These are phyloP conservation scores for Cryptococcus sp. DNA, from an alignment of 1,284 basidiomycete species.

Conservation along the genomic window DNA sequence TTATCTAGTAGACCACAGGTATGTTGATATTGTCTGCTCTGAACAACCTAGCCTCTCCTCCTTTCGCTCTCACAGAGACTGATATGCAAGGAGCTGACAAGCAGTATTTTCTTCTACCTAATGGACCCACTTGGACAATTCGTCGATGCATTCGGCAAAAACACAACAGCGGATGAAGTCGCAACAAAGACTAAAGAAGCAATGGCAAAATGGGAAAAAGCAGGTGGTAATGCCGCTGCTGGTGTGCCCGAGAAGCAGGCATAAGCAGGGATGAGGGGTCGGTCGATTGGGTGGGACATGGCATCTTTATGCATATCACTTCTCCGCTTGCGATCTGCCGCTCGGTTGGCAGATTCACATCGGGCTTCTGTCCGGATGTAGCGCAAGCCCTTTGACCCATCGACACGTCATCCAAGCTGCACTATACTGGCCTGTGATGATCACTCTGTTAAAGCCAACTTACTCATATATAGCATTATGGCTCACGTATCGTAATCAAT, in stretches of 20 bases:
- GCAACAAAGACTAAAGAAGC: conserved; percentile 53
- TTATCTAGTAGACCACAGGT: conserved; percentile 87
- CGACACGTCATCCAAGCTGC: too few species aligned
- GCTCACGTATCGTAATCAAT: too few species aligned
- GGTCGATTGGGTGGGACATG: not conserved
- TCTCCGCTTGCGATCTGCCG: too few species aligned
- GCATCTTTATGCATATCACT: too few species aligned
- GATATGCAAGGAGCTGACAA: not conserved
- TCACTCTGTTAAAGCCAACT: too few species aligned
- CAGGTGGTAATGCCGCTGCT: conserved; percentile 42
- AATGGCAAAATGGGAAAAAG: conserved; percentile 51
- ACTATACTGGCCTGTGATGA: too few species aligned
- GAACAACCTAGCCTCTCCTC: not conserved
- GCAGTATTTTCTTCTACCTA: conserved; percentile 89
- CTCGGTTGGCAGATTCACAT: too few species aligned
- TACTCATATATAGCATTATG: too few species aligned
- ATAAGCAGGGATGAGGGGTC: not conserved
- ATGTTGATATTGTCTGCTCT: too few species aligned
- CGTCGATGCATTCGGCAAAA: conserved; percentile 94
- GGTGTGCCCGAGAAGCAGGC: conserved; percentile 15
- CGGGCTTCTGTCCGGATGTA: too few species aligned
- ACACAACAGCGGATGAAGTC: conserved; percentile 67
- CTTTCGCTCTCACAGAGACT: not conserved
- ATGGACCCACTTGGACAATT: conserved; percentile 96
- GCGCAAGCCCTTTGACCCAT: too few species aligned